Evolutionary conservation across 306 rosid species (phyloP).

Genomic region (Dalbergia oliveri): DNA sequence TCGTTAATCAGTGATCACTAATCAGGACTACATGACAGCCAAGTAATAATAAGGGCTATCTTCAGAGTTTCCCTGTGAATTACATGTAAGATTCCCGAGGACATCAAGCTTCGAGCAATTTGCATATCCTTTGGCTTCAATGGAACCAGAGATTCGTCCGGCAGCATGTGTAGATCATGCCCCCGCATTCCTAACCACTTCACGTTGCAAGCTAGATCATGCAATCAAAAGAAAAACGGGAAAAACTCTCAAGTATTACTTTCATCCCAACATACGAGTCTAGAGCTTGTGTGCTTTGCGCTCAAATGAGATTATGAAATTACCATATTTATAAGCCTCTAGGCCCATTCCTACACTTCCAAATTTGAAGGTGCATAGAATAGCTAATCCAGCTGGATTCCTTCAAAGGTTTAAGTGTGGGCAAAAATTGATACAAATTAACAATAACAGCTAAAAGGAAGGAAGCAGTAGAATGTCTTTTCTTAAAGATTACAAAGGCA

Average conservation of each 20-base stretch:
- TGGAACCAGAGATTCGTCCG: conserved; percentile 70
- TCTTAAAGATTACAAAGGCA: neutral
- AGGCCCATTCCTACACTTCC: conserved; percentile 95
- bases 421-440: conserved; percentile 16
- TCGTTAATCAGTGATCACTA: neutral
- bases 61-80: conserved; percentile 7
- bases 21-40: conserved; percentile 22
- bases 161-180: conserved; percentile 68
- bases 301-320: conserved; percentile 22
- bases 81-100: conserved; percentile 80
- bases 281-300: neutral
- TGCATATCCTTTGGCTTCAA: conserved; percentile 78
- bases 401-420: conserved; percentile 47
- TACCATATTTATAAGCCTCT: conserved; percentile 92
- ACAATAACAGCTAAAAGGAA: neutral
- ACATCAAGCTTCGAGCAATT: conserved; percentile 83
- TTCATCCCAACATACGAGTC: conserved; percentile 17
- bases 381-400: conserved; percentile 98
- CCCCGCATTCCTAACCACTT: conserved; percentile 89
- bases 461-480: conserved; percentile 7
- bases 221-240: conserved; percentile 9
- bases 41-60: neutral
- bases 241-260: neutral
- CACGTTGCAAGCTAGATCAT: conserved; percentile 79
- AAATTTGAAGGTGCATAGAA: conserved; percentile 83